Evolutionary conservation across 2,329 filamentous ascomycete species (phyloP), one percentile per base, ranked within the genome.

Genomic region (Amesomyces nigricolor): DNA sequence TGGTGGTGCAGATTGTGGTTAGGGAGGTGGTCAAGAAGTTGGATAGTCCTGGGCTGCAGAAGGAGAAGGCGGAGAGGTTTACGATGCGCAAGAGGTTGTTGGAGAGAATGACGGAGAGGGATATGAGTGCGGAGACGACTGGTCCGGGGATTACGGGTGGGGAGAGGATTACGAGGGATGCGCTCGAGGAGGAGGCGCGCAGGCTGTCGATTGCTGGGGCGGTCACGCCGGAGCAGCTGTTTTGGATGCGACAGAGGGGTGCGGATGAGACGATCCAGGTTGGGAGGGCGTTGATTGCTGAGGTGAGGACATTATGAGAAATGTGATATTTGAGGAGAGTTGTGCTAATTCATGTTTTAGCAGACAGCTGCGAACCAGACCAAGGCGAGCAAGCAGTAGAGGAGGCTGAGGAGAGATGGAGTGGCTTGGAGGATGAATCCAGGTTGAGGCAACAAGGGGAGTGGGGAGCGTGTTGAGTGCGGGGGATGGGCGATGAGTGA

Each of bases 11-110:
- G 64, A 79, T 86, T 58, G 80, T 78, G 0, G 87, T 96, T 4
- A 82, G 86, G 40, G 80, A 83, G 51, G 84, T 85, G 4, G 81
- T 99, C 63, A 78, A 77, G 57, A 94, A 91, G 69, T 74, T 96
- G 51, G 91, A 97, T 65, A 91, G 87, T 46, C 89, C 89, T 0
- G 91, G 91, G 1, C 76, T 91, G 54, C 89, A 95, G 65, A 91
- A 90, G 70, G 91, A 95, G 72, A 82, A 88, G 13, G 83, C 83
- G 3, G 89, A 96, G 68, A 81, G 89, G 19, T 97, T 87, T 71
- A 70, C 87, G 47, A 83, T 94, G 67, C 83, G 92, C 60, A 92
- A 90, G 73, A 82, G 81, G 62, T 83, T 91, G 53, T 78, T 97
- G 2, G 82, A 90, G 57, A 86, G 91, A 65, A 87, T 81, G 22